These are phyloP conservation scores for Eucalyptus pumila DNA, from an alignment of 345 rosid species.

Conservation along the genomic window DNA sequence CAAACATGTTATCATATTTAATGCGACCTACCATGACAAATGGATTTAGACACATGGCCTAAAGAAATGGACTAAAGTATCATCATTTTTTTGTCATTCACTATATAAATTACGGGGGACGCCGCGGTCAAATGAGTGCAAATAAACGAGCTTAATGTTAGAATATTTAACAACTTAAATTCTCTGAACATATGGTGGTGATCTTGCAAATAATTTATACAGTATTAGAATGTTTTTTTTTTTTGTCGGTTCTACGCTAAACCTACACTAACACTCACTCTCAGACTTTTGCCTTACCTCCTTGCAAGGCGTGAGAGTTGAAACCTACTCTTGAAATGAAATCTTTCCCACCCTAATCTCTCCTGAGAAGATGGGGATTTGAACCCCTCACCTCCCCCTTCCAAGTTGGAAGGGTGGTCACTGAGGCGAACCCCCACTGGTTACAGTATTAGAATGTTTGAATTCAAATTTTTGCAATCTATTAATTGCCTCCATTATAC, in stretches of 20 bases:
- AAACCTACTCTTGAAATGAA: no score
- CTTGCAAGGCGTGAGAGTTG: no score
- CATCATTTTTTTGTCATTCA: not conserved
- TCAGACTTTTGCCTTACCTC: no score
- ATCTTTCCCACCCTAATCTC: no score
- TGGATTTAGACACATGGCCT: not conserved
- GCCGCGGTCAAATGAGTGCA: not conserved
- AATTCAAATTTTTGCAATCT: not conserved
- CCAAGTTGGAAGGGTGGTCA: no score
- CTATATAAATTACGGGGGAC: not conserved
- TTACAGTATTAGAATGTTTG: not conserved
- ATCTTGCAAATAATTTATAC: not conserved
- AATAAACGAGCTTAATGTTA: not conserved
- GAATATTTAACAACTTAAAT: rapidly evolving
- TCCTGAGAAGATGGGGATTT: no score
- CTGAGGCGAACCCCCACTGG: no score
- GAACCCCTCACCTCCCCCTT: no score
- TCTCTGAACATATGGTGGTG: rapidly evolving
- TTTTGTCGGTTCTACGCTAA: no score
- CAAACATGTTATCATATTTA: not conserved
- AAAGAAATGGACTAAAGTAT: not conserved
- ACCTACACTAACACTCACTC: no score
- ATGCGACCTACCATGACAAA: not conserved
- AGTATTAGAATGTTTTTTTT: no score
- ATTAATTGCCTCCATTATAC: not conserved